phyloP scores from a whole-genome alignment of 2,329 filamentous ascomycete species.

The Fusarium abutilonis region DNA sequence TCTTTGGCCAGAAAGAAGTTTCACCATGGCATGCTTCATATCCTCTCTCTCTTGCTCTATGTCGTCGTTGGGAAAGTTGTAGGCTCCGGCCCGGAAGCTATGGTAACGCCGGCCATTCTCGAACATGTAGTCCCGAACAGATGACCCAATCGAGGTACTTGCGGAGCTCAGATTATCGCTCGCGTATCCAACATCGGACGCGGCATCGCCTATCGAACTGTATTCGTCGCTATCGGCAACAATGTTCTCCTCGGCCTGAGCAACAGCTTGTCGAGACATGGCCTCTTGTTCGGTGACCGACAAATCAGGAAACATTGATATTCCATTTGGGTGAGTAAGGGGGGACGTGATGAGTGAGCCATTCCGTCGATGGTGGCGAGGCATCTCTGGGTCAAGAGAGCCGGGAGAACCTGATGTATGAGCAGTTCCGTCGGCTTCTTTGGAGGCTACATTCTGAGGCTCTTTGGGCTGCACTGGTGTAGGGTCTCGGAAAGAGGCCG shows the following conservation, averaged over 20 bases:
- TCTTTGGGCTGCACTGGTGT: not conserved
- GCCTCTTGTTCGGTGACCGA: constrained; percentile 50
- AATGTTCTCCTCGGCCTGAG: constrained; percentile 52
- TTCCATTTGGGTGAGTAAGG: constrained; percentile 53
- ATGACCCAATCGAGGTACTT: constrained; percentile 53
- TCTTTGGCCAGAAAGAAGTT: constrained; percentile 58
- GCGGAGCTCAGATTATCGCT: constrained; percentile 51
- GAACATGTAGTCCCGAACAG: constrained; percentile 60
- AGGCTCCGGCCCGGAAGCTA: constrained; percentile 62
- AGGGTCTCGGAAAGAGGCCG: not conserved
- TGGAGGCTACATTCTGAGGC: not conserved
- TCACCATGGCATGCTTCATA: constrained; percentile 65
- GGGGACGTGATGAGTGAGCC: constrained; percentile 43
- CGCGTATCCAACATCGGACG: constrained; percentile 52
- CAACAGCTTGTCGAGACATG: constrained; percentile 51
- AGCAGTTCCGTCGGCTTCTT: constrained; percentile 8
- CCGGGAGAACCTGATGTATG: constrained; percentile 7
- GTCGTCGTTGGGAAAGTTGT: constrained; percentile 70
- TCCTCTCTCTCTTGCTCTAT: constrained; percentile 67
- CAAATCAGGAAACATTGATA: constrained; percentile 51
- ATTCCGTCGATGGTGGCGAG: constrained; percentile 20
- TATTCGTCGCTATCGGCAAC: constrained; percentile 49
- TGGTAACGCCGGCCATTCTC: constrained; percentile 70
- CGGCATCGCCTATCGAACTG: constrained; percentile 30
- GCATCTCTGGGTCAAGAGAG: not conserved